A percentile compares a stretch with the other conserved stretches of the same genome.
phyloP scores from a whole-genome alignment of 352 stramenopile genomes.

The Globisporangium rhizosaccharum region DNA sequence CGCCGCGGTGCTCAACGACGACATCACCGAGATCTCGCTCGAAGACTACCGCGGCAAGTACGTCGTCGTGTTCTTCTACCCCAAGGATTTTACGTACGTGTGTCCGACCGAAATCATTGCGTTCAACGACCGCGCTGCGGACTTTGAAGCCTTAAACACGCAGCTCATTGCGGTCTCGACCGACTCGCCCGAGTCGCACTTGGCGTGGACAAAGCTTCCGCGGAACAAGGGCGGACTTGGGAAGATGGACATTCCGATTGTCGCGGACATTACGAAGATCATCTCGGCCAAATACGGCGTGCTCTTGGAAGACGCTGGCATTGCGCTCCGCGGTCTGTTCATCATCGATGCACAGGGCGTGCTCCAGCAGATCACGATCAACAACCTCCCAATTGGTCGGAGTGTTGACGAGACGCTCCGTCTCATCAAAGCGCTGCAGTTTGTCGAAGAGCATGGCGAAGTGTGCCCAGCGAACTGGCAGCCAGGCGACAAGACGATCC shows the following conservation, averaged over 20 bases:
- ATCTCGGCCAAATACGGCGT: conserved; percentile 91
- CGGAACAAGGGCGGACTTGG: conserved; percentile 90
- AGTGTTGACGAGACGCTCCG: conserved; percentile 91
- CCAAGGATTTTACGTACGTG: conserved; percentile 89
- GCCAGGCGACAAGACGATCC: conserved; percentile 88
- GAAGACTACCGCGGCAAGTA: conserved; percentile 86
- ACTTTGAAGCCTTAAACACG: conserved; percentile 84
- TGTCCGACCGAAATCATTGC: conserved; percentile 91
- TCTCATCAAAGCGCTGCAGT: conserved; percentile 91
- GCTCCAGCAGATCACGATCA: conserved; percentile 87
- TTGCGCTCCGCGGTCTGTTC: conserved; percentile 89
- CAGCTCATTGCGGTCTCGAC: conserved; percentile 87
- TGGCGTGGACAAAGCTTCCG: conserved; percentile 85
- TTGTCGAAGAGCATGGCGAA: conserved; percentile 89
- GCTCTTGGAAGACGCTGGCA: conserved; percentile 76
- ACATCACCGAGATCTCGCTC: conserved; percentile 81
- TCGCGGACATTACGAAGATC: conserved; percentile 92
- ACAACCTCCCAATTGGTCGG: conserved; percentile 90
- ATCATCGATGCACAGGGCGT: conserved; percentile 90
- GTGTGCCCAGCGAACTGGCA: conserved; percentile 93
- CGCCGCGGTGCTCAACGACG: conserved; percentile 66
- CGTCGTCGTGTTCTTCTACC: conserved; percentile 90
- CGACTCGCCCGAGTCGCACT: conserved; percentile 88
- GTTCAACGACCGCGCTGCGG: conserved; percentile 78
- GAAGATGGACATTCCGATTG: conserved; percentile 91